phyloP scores from a whole-genome alignment of 768 basidiomycete genomes.

The Trametes cinnabarina region DNA sequence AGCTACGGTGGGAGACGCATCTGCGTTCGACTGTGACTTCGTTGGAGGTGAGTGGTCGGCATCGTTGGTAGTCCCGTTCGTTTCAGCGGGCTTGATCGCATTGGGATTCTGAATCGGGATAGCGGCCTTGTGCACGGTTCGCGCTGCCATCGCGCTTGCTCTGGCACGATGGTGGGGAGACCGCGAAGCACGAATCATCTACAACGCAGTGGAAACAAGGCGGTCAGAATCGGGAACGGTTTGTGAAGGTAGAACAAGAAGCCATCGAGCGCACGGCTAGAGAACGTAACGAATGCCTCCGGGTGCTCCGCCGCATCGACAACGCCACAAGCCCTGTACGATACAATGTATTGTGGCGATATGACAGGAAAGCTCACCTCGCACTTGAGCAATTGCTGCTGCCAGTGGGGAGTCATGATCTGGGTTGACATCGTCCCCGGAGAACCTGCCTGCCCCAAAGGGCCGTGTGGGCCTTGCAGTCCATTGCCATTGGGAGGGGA shows the following conservation, averaged over 20 bases:
- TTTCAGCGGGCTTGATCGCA: conserved; percentile 48
- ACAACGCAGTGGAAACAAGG: conserved; percentile 5
- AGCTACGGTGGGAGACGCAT: conserved; percentile 36
- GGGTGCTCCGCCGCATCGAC: no score
- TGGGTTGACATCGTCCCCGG: conserved; percentile 50
- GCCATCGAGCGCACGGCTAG: no score
- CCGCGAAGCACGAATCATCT: conserved; percentile 83
- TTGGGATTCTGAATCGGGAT: conserved; percentile 94
- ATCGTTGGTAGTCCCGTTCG: conserved; percentile 32
- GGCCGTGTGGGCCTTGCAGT: conserved; percentile 22
- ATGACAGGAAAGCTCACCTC: conserved; percentile 60
- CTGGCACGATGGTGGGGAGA: conserved; percentile 93
- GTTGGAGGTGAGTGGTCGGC: conserved; percentile 22
- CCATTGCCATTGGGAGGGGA: conserved; percentile 73
- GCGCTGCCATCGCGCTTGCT: conserved; percentile 90
- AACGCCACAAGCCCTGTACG: conserved; percentile 5
- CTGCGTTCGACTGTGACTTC: conserved; percentile 20
- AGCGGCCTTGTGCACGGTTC: conserved; percentile 81
- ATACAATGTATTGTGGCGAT: neutral
- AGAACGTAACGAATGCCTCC: no score
- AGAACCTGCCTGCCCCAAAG: conserved; percentile 46
- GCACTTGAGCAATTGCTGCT: conserved; percentile 88
- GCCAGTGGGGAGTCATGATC: conserved; percentile 84
- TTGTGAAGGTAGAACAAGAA: no score
- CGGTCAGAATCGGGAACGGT: conserved; percentile 14